phyloP scores from a whole-genome alignment of 164 flowering plant species.

The Santalum album region DNA sequence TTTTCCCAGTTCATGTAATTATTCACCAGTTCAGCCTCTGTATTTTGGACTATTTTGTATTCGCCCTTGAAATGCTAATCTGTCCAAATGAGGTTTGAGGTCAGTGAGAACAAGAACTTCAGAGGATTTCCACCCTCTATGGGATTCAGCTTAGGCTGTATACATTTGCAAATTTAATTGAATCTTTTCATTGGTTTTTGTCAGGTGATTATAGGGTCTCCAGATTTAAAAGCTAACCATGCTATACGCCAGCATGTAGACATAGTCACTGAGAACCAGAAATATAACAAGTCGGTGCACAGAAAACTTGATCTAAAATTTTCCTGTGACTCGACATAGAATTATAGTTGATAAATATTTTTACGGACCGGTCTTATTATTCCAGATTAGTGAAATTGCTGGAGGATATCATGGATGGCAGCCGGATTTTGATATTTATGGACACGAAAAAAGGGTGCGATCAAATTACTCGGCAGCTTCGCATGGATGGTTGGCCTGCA shows the following conservation, averaged over 20 bases:
- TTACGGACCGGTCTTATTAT: background rate
- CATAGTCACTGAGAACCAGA: slow-evolving; percentile 85
- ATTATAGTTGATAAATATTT: background rate
- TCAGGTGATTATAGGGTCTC: slow-evolving; percentile 90
- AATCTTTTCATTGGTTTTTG: background rate
- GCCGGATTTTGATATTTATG: slow-evolving; percentile 90
- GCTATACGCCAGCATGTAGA: slow-evolving; percentile 90
- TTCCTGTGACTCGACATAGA: background rate
- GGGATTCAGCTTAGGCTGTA: too few relatives aligned
- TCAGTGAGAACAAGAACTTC: too few relatives aligned
- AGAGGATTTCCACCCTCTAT: too few relatives aligned
- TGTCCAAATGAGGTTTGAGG: too few relatives aligned
- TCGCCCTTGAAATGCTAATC: too few relatives aligned
- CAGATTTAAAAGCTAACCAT: slow-evolving; percentile 92
- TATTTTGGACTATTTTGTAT: too few relatives aligned
- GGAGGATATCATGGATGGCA: slow-evolving; percentile 99
- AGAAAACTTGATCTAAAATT: background rate
- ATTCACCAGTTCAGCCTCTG: too few relatives aligned
- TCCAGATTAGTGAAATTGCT: slow-evolving; percentile 77
- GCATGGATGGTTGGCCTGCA: slow-evolving; percentile 99
- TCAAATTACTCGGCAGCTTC: slow-evolving; percentile 90
- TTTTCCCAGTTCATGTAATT: too few relatives aligned
- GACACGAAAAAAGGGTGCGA: slow-evolving; percentile 99
- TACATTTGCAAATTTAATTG: background rate
- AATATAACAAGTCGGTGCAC: slow-evolving; percentile 70